Percentiles rank a stretch among this genome's conserved stretches.
phyloP scores from a whole-genome alignment of 306 rosid genomes.

The Luffa aegyptiaca region DNA sequence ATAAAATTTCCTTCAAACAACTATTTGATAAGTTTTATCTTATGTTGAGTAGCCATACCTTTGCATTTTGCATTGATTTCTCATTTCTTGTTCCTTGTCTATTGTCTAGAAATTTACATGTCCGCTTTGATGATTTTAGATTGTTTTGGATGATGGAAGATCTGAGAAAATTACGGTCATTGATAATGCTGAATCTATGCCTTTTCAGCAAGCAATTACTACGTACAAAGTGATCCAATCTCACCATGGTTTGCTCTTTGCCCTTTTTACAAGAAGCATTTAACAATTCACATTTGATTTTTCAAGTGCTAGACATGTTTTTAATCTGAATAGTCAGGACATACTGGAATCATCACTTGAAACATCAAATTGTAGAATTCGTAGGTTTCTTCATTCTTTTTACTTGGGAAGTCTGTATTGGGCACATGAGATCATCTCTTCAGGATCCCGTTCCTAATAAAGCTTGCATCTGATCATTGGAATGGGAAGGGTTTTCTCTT shows the following conservation, averaged over 20 bases:
- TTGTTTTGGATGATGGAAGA: slow-evolving; percentile 73
- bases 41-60: neutral
- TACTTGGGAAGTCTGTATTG: neutral
- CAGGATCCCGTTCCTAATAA: neutral
- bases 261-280: neutral
- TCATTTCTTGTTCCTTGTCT: neutral
- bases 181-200: slow-evolving; percentile 24
- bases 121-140: slow-evolving; percentile 35
- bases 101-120: neutral
- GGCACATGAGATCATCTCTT: neutral
- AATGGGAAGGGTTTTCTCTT: neutral
- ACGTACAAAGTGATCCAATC: slow-evolving; percentile 63
- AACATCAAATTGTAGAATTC: neutral
- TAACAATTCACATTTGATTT: neutral
- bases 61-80: neutral
- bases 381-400: neutral
- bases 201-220: slow-evolving; percentile 73
- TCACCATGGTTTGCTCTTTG: slow-evolving; percentile 45
- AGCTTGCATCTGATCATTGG: neutral
- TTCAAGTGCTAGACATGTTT: neutral
- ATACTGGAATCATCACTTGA: neutral
- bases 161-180: slow-evolving; percentile 58
- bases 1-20: neutral
- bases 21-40: neutral
- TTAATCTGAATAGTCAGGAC: neutral